Percentiles rank a stretch among this genome's conserved stretches.
Evolutionary conservation across 305 asterid genomes (phyloP).

Genomic region (Ilex paraguariensis): DNA sequence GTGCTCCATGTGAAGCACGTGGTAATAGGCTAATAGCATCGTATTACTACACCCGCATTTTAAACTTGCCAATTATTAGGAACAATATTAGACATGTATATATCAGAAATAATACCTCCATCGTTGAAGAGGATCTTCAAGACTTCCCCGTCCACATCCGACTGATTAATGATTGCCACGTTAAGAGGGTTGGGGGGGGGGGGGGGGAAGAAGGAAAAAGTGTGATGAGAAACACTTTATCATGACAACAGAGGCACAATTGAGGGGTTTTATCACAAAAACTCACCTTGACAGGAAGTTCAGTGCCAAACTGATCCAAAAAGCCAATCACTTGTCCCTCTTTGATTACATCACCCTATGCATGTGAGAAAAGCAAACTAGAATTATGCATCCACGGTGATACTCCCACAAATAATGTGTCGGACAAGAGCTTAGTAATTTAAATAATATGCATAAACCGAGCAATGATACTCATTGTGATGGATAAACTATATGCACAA

Average conservation of each 20-base stretch:
- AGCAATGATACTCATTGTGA: too few relatives aligned
- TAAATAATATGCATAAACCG: too few relatives aligned
- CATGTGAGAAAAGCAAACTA: neutral
- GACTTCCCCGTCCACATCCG: constrained; percentile 74
- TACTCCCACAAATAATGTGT: too few relatives aligned
- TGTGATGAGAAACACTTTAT: constrained; percentile 12
- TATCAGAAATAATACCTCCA: constrained; percentile 43
- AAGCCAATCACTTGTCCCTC: constrained; percentile 74
- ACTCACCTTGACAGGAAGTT: constrained; percentile 70
- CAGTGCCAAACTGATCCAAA: constrained; percentile 58
- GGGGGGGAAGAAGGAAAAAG: constrained; percentile 7
- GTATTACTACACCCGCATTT: too few relatives aligned
- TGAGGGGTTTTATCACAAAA: constrained; percentile 6
- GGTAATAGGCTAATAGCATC: too few relatives aligned
- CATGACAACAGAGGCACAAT: constrained; percentile 12
- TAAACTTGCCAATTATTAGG: too few relatives aligned
- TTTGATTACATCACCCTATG: constrained; percentile 71
- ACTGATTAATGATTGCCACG: constrained; percentile 38
- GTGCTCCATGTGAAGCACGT: too few relatives aligned
- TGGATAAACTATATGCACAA: too few relatives aligned
- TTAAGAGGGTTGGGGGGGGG: too few relatives aligned
- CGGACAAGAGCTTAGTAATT: too few relatives aligned
- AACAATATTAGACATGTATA: too few relatives aligned
- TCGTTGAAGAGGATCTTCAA: constrained; percentile 59
- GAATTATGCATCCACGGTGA: neutral